These are phyloP conservation scores for Podospora anserina DNA, from an alignment of 495 filamentous ascomycete species.

Conservation along the genomic window DNA sequence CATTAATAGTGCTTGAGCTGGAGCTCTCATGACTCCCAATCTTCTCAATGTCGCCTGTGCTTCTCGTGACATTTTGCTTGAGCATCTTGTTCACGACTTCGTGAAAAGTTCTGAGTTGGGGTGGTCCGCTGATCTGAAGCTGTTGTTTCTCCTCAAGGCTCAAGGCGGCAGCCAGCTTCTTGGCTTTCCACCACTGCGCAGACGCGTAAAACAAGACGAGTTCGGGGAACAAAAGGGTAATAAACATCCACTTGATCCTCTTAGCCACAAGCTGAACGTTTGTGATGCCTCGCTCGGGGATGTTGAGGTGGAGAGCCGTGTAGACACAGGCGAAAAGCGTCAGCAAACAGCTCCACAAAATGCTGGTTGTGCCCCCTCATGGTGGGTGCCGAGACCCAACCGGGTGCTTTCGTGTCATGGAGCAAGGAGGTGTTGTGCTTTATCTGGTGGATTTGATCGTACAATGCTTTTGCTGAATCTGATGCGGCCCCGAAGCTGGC, in stretches of 20 bases:
- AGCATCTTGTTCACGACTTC: no score
- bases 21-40: no score
- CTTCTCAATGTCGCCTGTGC: no score
- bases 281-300: slow-evolving; percentile 14
- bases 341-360: slow-evolving; percentile 10
- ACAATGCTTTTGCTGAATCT: not conserved
- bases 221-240: slow-evolving; percentile 17
- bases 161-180: not conserved
- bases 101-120: slow-evolving; percentile 24
- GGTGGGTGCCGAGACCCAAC: slow-evolving; percentile 5
- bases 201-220: slow-evolving; percentile 16
- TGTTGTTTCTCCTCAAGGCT: slow-evolving; percentile 34
- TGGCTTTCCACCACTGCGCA: slow-evolving; percentile 14
- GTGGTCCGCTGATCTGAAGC: slow-evolving; percentile 30
- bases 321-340: slow-evolving; percentile 12
- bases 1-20: no score
- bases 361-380: slow-evolving; percentile 9
- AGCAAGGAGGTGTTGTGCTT: not conserved
- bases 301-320: slow-evolving; percentile 21
- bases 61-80: no score
- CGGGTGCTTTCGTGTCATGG: not conserved
- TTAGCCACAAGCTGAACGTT: not conserved
- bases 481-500: no score
- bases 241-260: slow-evolving; percentile 13
- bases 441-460: not conserved